Evolutionary conservation across 2,329 filamentous ascomycete species (phyloP).

Genomic region (Nannizziopsis barbatae): DNA sequence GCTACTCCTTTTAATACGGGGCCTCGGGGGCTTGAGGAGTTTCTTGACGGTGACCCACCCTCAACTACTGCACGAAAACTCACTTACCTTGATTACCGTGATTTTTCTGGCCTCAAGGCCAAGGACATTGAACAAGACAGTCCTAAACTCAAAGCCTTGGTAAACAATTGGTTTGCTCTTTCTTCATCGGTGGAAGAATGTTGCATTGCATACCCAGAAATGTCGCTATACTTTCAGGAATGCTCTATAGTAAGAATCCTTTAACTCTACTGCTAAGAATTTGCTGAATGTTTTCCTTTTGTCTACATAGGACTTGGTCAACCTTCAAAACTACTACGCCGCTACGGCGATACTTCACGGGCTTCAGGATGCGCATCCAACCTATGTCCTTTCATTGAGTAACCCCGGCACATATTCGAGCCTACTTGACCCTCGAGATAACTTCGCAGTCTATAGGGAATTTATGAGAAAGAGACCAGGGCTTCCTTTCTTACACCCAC

Average conservation of each 20-base stretch:
- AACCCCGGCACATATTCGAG: slow-evolving; percentile 13
- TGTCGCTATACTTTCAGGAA: slow-evolving; percentile 25
- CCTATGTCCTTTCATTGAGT: background rate
- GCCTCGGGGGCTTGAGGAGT: slow-evolving; percentile 27
- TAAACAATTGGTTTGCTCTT: slow-evolving; percentile 25
- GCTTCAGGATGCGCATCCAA: slow-evolving; percentile 24
- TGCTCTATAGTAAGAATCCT: slow-evolving; percentile 26
- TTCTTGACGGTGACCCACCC: slow-evolving; percentile 25
- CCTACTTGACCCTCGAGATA: slow-evolving; percentile 24
- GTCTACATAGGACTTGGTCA: slow-evolving; percentile 22
- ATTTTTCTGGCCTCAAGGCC: slow-evolving; percentile 23
- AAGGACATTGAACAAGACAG: slow-evolving; percentile 19
- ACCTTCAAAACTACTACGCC: slow-evolving; percentile 28
- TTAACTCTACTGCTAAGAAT: too few relatives aligned
- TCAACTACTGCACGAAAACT: slow-evolving; percentile 26
- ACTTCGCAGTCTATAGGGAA: slow-evolving; percentile 29
- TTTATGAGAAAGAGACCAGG: slow-evolving; percentile 25
- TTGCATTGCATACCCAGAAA: slow-evolving; percentile 28
- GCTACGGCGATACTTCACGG: slow-evolving; percentile 29
- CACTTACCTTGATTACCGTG: slow-evolving; percentile 22
- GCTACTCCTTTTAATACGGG: slow-evolving; percentile 23
- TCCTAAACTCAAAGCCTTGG: slow-evolving; percentile 17
- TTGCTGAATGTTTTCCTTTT: slow-evolving; percentile 8
- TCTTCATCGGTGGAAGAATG: slow-evolving; percentile 30
- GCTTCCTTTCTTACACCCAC: slow-evolving; percentile 31